Percentiles rank a stretch among this genome's conserved stretches.
phyloP scores from a whole-genome alignment of 306 rosid genomes.

The Malus fusca region DNA sequence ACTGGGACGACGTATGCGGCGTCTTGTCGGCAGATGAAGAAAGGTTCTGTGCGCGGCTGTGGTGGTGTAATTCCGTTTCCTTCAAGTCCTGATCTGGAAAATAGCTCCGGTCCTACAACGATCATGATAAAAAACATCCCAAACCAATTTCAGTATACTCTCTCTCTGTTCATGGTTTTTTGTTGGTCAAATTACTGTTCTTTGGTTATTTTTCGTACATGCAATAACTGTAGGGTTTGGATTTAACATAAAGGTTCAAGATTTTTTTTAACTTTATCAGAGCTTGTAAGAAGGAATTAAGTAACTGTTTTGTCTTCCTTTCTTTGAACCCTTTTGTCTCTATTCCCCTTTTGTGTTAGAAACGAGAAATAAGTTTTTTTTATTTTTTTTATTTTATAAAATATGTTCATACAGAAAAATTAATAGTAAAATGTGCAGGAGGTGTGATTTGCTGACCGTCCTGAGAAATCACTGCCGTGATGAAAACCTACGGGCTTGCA shows the following conservation, averaged over 20 bases:
- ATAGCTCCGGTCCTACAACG: background rate
- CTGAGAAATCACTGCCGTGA: conserved; percentile 6
- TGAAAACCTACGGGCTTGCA: background rate
- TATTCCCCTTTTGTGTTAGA: background rate
- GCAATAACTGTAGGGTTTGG: background rate
- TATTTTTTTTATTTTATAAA: background rate
- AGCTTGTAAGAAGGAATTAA: background rate
- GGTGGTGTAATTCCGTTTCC: background rate
- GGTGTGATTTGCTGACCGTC: conserved; percentile 9
- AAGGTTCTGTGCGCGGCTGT: background rate
- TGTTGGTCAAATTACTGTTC: background rate
- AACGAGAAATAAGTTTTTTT: background rate
- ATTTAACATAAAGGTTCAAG: no score
- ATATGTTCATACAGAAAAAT: background rate
- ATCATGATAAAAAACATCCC: conserved; percentile 34
- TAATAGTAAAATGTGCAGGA: background rate
- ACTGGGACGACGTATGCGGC: background rate
- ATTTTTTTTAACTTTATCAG: background rate
- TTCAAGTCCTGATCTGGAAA: background rate
- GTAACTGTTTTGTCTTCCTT: background rate
- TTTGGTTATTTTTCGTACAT: background rate
- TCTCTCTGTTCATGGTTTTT: background rate
- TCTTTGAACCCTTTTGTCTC: background rate
- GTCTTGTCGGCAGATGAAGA: background rate
- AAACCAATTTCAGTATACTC: conserved; percentile 17